These are phyloP conservation scores for Gossypium davidsonii DNA, from an alignment of 441 rosid genomes.

Conservation along the genomic window DNA sequence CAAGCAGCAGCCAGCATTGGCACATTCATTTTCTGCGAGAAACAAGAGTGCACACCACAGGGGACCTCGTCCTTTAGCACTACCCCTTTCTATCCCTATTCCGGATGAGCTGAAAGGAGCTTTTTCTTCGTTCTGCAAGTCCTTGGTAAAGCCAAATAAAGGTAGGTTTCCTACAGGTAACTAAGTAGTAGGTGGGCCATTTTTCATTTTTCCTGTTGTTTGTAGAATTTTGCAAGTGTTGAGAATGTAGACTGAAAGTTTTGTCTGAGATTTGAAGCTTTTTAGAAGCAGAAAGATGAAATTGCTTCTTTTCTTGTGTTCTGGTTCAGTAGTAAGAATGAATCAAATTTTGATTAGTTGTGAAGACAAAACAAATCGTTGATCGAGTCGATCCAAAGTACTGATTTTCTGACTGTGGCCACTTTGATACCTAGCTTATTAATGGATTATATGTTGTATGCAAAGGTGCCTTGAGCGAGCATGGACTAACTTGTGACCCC, in stretches of 20 bases:
- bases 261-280: constrained; percentile 9
- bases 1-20: constrained; percentile 79
- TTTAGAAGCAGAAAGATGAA: background rate
- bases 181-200: constrained; percentile 16
- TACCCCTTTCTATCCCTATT: constrained; percentile 57
- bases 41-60: constrained; percentile 15
- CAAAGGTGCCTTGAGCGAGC: no score
- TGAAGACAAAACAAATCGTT: no score
- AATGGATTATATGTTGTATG: no score
- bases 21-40: constrained; percentile 41
- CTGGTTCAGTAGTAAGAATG: no score
- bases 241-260: constrained; percentile 12
- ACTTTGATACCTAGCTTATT: no score
- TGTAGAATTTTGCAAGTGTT: constrained; percentile 7
- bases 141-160: constrained; percentile 40
- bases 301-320: background rate
- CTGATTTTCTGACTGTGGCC: no score
- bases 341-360: no score
- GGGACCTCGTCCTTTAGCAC: constrained; percentile 31
- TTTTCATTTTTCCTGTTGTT: constrained; percentile 1
- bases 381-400: no score
- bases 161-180: constrained; percentile 25
- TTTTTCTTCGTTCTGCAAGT: constrained; percentile 62
- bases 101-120: constrained; percentile 63
- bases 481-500: no score